Percentiles rank a stretch among this genome's conserved stretches.
phyloP scores from a whole-genome alignment of 1,284 basidiomycete genomes.

The Waitea zeae region DNA sequence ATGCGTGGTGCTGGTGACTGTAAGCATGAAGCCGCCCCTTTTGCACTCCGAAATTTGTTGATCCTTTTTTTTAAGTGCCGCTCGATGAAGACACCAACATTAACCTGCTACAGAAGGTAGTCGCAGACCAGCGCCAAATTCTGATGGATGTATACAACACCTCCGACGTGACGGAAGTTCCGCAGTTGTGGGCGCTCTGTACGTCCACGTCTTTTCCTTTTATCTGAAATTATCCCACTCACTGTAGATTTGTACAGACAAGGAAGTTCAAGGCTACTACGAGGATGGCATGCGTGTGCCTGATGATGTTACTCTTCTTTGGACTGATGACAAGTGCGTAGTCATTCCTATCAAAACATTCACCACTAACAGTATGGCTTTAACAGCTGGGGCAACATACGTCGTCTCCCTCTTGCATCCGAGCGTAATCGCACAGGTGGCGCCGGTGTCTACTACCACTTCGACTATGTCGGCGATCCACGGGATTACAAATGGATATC shows the following conservation, averaged over 20 bases:
- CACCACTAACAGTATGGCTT: neutral
- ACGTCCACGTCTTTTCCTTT: slow-evolving; percentile 9
- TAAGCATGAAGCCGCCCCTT: no score
- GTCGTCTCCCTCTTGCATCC: slow-evolving; percentile 29
- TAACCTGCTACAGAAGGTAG: slow-evolving; percentile 32
- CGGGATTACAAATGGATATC: slow-evolving; percentile 46
- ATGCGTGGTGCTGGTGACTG: slow-evolving; percentile 49
- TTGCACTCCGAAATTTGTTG: no score
- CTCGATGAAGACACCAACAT: slow-evolving; percentile 31
- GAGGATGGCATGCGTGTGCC: slow-evolving; percentile 37
- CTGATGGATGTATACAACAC: slow-evolving; percentile 35
- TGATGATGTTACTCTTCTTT: slow-evolving; percentile 38
- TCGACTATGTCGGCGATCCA: slow-evolving; percentile 34
- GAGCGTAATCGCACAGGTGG: slow-evolving; percentile 43
- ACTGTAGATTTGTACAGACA: slow-evolving; percentile 17
- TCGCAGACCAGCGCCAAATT: slow-evolving; percentile 44
- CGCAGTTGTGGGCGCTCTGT: slow-evolving; percentile 53
- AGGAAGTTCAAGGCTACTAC: slow-evolving; percentile 55
- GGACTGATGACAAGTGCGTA: slow-evolving; percentile 43
- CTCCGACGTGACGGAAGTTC: slow-evolving; percentile 29
- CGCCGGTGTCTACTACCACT: slow-evolving; percentile 55
- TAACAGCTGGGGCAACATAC: slow-evolving; percentile 38
- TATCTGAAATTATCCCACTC: neutral
- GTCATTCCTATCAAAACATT: neutral
- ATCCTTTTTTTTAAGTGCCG: slow-evolving; percentile 35